Evolutionary conservation across 306 rosid genomes (phyloP), one percentile per base, ranked within the genome.

Genomic region (Cicer cuneatum): DNA sequence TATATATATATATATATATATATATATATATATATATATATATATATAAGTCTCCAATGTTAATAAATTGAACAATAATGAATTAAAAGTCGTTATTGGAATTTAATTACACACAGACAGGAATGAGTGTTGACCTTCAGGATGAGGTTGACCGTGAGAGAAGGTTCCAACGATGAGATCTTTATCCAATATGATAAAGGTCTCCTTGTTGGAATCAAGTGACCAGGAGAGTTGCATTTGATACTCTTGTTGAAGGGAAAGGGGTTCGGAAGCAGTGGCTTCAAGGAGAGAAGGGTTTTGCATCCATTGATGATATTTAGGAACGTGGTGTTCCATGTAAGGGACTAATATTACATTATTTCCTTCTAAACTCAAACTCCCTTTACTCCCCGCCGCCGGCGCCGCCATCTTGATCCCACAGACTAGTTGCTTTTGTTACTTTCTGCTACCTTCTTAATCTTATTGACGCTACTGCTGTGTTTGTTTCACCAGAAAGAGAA

Each of bases 221-320:
- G 85, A 87, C 97, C 97, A 94, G 1, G 98, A 87, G 63, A 88
- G 89, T 83, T 88, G 97, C 97, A 94, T 94, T 67, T 77, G 85
- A 76, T 82, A 94, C 75, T 94, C 97, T 77, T 90, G 88, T 3
- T 90, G 81, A 10, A 94, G 92, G 46, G 93, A 74, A 49, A 94
- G 96, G 43, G 97, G 97, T 8, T 94, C 98, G 15, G 96, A 91
- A 9, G 80, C 96, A 0, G 98, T 94, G 82, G 96, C 97, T 82
- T 90, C 78, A 70, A 91, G 98, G 14, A 94, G 90, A 71, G 86
- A 83, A 1, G 90, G 90, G 79, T 90, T 86, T 80, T 83, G 86
- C 98, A 94, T 91, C 98, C 97, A 94, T 1, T 74, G 46, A 16
- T 91, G 98, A 81, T 94, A 94, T 71, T 83, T 87, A 1, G 94